Evolutionary conservation across 345 rosid species (phyloP), one percentile per base, ranked within the genome.

Genomic region (Balakata baccata): DNA sequence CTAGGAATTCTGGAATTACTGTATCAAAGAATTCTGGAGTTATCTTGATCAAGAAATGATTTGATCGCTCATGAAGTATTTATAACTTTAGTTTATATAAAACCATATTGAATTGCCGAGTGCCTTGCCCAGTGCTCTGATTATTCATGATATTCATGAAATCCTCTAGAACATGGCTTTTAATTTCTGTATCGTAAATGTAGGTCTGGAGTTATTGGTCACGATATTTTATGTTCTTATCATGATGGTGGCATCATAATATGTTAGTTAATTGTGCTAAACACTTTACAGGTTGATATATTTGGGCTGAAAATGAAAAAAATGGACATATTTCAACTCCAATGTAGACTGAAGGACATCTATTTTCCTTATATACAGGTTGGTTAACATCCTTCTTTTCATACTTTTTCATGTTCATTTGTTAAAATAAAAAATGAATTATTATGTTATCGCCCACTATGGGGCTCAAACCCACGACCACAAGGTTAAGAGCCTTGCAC

Each of bases 351-450:
- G 71, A 92, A 89, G 89, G 97, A 92, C 81, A 87, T 89, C 54
- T 92, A 92, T 76, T 92, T 92, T 75, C 93, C 97, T 12, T 92
- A 88, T 73, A 84, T 92, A 79, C 94, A 92, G 94, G 97, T 89
- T 3, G 71, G 11, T 41, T 9, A 3, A 14, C 0, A 47, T 4
- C 8, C n/a, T 7, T 49, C 6, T 5, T 61, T 43, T 61, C 2
- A 14, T 61, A 6, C 43, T 61, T 25, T 16, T 61, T 6, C 7
- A 0, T n/a, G 7, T 54, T 54, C 59, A 54, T 18, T 54, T 18
- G 23, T 54, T 18, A 7, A 20, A 18, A 7, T n/a, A 54, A 3
- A 54, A n/a, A 22, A 18, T 20, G 34, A 29, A 29, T 29, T 29
- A 57, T 11, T 11, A 34, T 37, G 12, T 61, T 29, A 61, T 61